Percentiles rank a stretch among this genome's conserved stretches.
Evolutionary conservation across 2,329 filamentous ascomycete species (phyloP).

Genomic region (Tolypocladium sp.): DNA sequence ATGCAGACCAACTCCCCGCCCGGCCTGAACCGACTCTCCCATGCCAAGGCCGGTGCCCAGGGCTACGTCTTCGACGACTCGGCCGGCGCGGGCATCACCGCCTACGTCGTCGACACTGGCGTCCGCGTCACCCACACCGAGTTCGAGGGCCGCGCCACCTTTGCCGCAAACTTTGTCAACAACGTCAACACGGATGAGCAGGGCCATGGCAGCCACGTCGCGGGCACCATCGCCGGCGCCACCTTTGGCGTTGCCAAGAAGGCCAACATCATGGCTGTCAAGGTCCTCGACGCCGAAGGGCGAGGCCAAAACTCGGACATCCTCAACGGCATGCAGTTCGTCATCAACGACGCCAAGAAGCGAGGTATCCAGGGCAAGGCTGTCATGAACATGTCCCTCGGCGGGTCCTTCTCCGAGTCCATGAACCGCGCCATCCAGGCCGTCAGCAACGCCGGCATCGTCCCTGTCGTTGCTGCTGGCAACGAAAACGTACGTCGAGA

Average conservation of each 20-base stretch:
- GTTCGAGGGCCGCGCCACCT: conserved; percentile 45
- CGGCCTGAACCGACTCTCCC: conserved; percentile 45
- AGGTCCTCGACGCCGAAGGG: conserved; percentile 44
- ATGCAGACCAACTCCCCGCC: conserved; percentile 44
- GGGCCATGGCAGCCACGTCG: conserved; percentile 56
- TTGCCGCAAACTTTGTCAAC: conserved; percentile 44
- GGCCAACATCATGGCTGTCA: conserved; percentile 44
- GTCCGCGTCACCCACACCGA: conserved; percentile 46
- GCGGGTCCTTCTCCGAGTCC: conserved; percentile 36
- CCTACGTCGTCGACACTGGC: conserved; percentile 59
- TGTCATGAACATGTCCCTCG: conserved; percentile 57
- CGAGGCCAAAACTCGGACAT: conserved; percentile 30
- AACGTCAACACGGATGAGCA: conserved; percentile 43
- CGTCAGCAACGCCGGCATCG: conserved; percentile 39
- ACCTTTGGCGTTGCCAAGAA: conserved; percentile 56
- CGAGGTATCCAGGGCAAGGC: conserved; percentile 38
- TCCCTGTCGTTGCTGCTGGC: conserved; percentile 51
- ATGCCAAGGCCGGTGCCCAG: conserved; percentile 20
- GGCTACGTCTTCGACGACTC: conserved; percentile 39
- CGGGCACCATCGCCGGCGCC: conserved; percentile 50
- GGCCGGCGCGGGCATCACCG: conserved; percentile 46
- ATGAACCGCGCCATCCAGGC: conserved; percentile 47
- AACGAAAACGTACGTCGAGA: conserved; percentile 37
- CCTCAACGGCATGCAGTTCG: conserved; percentile 50
- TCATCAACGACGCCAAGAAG: conserved; percentile 34